Evolutionary conservation across 257 asterid species (phyloP), one percentile per base, ranked within the genome.

Genomic region (Asclepias syriaca): DNA sequence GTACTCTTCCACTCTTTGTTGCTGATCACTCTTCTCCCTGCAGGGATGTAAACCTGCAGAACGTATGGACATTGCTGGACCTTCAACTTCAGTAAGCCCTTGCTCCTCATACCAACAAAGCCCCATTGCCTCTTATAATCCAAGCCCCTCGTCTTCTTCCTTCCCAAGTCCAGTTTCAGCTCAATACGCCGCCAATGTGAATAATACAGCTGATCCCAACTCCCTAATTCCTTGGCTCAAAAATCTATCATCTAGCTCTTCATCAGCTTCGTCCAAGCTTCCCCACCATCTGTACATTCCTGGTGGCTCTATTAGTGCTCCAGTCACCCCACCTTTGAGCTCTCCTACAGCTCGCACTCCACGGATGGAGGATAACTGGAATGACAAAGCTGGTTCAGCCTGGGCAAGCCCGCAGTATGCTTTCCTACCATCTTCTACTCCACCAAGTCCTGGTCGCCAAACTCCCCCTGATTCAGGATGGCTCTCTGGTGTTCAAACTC

Each of bases 211-310:
- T 4, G 98, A 95, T 70, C 89, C 95, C 22, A 88, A 90, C 76
- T 90, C 98, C 67, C 97, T 95, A 8, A 95, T 95, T 67, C 99
- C 99, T 19, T 95, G 99, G 99, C 97, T 92, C 1, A 88, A 90
- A 81, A 90, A 90, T 64, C 82, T 95, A 7, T 95, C 99, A 11
- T 91, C 97, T 5, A 88, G 96, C 80, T 78, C 92, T 72, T 63
- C 85, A 19, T 85, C 90, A 7, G 67, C 80, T 57, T 83, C 91
- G 50, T 84, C 98, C 60, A 94, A 88, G 81, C 80, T 82, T 66
- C 88, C 90, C 66, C 97, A 85, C 78, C 87, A 92, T 80, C 84
- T 88, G 46, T 92, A 87, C 82, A 77, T 90, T 65, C 91, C 93
- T 1, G 94, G 97, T 51, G 96, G 93, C 72, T 95, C 99, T 32